Evolutionary conservation across 2,329 filamentous ascomycete genomes (phyloP).

Genomic region (Diaporthe ampelina): DNA sequence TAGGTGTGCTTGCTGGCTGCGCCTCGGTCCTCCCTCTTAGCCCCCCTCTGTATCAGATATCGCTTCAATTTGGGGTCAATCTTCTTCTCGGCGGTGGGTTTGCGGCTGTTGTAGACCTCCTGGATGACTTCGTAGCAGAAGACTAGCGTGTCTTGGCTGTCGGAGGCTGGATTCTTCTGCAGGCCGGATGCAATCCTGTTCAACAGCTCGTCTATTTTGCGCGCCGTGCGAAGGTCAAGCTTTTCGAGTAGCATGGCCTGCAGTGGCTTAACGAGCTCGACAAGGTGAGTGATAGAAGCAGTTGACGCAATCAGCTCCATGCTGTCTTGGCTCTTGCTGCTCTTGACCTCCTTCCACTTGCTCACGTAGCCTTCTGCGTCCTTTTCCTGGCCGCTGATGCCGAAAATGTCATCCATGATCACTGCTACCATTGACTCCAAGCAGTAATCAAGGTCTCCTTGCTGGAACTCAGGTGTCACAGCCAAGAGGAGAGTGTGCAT

Average conservation of each 20-base stretch:
- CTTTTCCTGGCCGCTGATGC: constrained; percentile 92
- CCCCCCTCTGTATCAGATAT: constrained; percentile 85
- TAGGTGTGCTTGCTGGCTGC: constrained; percentile 84
- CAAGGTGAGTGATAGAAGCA: constrained; percentile 80
- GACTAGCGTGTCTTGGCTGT: constrained; percentile 85
- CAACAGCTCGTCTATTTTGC: constrained; percentile 92
- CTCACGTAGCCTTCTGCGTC: constrained; percentile 95
- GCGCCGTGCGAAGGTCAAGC: constrained; percentile 84
- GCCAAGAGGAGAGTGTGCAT: constrained; percentile 90
- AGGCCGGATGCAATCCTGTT: constrained; percentile 87
- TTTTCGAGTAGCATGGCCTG: constrained; percentile 85
- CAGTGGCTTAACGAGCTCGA: constrained; percentile 82
- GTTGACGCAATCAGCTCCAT: constrained; percentile 93
- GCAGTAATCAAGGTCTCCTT: constrained; percentile 92
- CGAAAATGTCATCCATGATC: constrained; percentile 98
- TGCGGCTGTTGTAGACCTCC: constrained; percentile 80
- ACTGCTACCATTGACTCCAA: constrained; percentile 82
- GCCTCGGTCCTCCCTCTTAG: constrained; percentile 80
- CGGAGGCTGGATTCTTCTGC: constrained; percentile 82
- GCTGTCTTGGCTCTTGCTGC: constrained; percentile 97
- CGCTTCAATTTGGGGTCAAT: constrained; percentile 75
- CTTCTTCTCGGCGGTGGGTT: constrained; percentile 64
- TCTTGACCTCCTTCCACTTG: constrained; percentile 98
- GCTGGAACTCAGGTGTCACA: constrained; percentile 78
- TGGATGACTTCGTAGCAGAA: constrained; percentile 97